Evolutionary conservation across 2,329 filamentous ascomycete species (phyloP).

Genomic region (Clonostachys rosea): DNA sequence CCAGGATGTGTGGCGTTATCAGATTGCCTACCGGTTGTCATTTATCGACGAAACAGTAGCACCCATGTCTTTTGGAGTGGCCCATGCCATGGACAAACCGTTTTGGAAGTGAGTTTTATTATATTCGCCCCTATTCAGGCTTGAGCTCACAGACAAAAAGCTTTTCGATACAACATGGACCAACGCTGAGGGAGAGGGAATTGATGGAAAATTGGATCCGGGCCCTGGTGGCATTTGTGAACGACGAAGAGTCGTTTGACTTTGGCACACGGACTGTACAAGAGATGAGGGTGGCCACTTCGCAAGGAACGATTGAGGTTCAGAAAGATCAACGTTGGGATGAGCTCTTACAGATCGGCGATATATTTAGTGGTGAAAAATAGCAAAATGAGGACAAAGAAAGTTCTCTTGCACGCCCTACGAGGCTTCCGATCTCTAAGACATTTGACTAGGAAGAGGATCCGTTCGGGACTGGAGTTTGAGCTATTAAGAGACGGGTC

Average conservation of each 20-base stretch:
- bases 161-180: constrained; percentile 30
- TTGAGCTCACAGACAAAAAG: constrained; percentile 5
- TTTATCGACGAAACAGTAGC: constrained; percentile 33
- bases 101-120: constrained; percentile 31
- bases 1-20: constrained; percentile 31
- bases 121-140: no score
- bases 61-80: constrained; percentile 22
- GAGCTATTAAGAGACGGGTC: no score
- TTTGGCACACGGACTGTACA: constrained; percentile 25
- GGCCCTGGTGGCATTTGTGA: constrained; percentile 29
- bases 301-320: constrained; percentile 21
- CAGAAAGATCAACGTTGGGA: constrained; percentile 26
- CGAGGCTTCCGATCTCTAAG: no score
- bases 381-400: no score
- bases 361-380: constrained; percentile 11
- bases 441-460: no score
- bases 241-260: constrained; percentile 15
- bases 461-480: no score
- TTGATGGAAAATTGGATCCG: constrained; percentile 31
- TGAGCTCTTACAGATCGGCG: constrained; percentile 18
- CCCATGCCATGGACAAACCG: constrained; percentile 34
- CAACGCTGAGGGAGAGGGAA: constrained; percentile 19
- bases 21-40: constrained; percentile 32
- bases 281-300: constrained; percentile 26
- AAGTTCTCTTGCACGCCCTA: no score